Evolutionary conservation across 2,329 filamentous ascomycete genomes (phyloP).

Genomic region (Verticillium tricorpus): DNA sequence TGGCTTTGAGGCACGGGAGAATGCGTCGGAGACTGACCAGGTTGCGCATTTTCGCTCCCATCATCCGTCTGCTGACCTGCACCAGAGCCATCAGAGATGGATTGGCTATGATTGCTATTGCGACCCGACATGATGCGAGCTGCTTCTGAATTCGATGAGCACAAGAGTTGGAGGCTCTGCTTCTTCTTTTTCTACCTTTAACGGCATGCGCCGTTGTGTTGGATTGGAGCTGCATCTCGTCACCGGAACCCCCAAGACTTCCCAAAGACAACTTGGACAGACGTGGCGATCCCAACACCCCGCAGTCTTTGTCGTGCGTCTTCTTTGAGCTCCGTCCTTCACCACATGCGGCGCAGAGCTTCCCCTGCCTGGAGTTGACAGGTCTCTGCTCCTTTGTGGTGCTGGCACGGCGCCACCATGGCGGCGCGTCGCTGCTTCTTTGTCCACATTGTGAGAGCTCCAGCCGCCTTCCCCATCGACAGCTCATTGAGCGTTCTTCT

Average conservation of each 20-base stretch:
- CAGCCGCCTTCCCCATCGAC: not conserved
- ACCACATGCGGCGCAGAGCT: not conserved
- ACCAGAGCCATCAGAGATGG: not conserved
- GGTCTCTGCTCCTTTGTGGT: not conserved
- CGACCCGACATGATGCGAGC: not conserved
- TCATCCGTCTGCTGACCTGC: not conserved
- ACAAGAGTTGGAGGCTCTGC: not conserved
- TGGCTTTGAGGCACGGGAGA: not conserved
- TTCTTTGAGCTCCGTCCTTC: not conserved
- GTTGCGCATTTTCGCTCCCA: not conserved
- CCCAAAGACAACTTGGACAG: not conserved
- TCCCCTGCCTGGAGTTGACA: not conserved
- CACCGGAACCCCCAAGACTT: not conserved
- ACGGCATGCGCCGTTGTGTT: not conserved
- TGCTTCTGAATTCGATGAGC: not conserved
- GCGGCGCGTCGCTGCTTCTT: not conserved
- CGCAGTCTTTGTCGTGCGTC: not conserved
- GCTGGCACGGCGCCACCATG: too few species aligned
- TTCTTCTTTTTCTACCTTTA: not conserved
- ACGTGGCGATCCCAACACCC: not conserved
- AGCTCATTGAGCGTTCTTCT: not conserved
- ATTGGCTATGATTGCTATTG: not conserved
- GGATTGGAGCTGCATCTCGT: not conserved
- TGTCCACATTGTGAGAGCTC: not conserved
- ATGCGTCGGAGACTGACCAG: not conserved